Base-by-base conservation (phyloP, 768 basidiomycete genomes). In the Dioszegia hungarica region DNA sequence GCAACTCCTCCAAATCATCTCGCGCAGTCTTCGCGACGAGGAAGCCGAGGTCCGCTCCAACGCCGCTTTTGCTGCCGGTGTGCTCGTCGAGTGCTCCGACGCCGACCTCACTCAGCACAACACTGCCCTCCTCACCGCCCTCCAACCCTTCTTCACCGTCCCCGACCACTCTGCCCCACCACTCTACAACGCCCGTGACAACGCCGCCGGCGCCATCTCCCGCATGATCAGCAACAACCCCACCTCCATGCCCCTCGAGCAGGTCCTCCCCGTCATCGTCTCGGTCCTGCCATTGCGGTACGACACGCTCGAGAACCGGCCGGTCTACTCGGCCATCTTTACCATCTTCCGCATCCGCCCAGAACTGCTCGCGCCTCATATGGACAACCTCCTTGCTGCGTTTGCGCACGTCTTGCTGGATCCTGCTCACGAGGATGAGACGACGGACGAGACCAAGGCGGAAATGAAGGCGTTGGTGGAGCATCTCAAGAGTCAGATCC, bases 21-120 rank as follows among this genome's bases (percentile, higher is more conserved):
- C 86, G 76, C 82, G 81, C 52, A 90, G 89, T 9, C 83, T 99
- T 14, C 76, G 81, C 57, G 94, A 98, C 72, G 77, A 80, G 1
- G 94, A 97, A 38, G 79, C 86, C n/a, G 94, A 98, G 77, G 93
- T 98, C 9, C 85, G 89, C 67, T 92, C 90, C 78, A 98, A 98
- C 68, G 91, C 92, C 19, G 91, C 92, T 15, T 99, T 95, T 74
- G 94, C 93, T 31, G 81, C 85, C 31, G 94, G 95, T 57, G 85
- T 94, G 38, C 83, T 99, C 54, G 83, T 97, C 62, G 89, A 93
- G 78, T 84, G 91, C 79, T 85, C 89, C 6, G 80, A 85, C 43
- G 75, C 84, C 55, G 91, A 99, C 74, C 82, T 97, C 36, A 84
- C 86, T 0, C 78, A 82, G 10, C 91, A 95, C 70, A 94, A 88